Evolutionary conservation across 768 basidiomycete species (phyloP).

Genomic region (Floccularia luteovirens): DNA sequence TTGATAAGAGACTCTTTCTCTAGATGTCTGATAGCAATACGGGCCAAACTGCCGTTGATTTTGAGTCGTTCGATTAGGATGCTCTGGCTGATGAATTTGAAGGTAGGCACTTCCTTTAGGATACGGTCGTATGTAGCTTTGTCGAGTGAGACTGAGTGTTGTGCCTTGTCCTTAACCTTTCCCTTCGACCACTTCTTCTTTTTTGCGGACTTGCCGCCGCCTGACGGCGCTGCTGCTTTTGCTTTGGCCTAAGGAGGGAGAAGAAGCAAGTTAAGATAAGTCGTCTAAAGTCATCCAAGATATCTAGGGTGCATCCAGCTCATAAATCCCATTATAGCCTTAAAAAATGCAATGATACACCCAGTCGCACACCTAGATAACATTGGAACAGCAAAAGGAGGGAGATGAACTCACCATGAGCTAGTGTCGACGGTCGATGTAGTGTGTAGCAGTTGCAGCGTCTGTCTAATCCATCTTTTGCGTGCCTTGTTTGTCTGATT

Average conservation of each 20-base stretch:
- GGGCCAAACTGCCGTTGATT: slow-evolving; percentile 91
- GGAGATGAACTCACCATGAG: slow-evolving; percentile 32
- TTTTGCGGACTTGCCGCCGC: slow-evolving; percentile 86
- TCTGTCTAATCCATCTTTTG: slow-evolving; percentile 14
- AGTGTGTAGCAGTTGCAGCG: slow-evolving; percentile 18
- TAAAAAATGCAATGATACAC: neutral
- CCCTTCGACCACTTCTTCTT: slow-evolving; percentile 99
- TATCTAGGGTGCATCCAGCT: slow-evolving; percentile 29
- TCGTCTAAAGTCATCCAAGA: slow-evolving; percentile 25
- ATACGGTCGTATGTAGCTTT: slow-evolving; percentile 90
- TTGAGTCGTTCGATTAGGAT: slow-evolving; percentile 99
- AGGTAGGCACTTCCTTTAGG: slow-evolving; percentile 97
- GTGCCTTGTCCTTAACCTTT: slow-evolving; percentile 99
- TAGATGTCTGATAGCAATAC: slow-evolving; percentile 84
- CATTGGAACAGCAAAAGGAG: slow-evolving; percentile 2
- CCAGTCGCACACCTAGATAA: neutral
- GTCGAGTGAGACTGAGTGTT: slow-evolving; percentile 93
- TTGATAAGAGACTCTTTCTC: slow-evolving; percentile 94
- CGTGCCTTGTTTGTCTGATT: slow-evolving; percentile 35
- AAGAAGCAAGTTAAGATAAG: slow-evolving; percentile 11
- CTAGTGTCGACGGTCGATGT: slow-evolving; percentile 33
- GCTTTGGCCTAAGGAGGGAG: slow-evolving; percentile 49
- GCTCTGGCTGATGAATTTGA: slow-evolving; percentile 96
- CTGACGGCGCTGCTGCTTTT: slow-evolving; percentile 68
- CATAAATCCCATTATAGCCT: slow-evolving; percentile 1